Evolutionary conservation across 1,139 yeast species (phyloP), one percentile per base, ranked within the genome.

Genomic region (Kodamaea ohmeri): DNA sequence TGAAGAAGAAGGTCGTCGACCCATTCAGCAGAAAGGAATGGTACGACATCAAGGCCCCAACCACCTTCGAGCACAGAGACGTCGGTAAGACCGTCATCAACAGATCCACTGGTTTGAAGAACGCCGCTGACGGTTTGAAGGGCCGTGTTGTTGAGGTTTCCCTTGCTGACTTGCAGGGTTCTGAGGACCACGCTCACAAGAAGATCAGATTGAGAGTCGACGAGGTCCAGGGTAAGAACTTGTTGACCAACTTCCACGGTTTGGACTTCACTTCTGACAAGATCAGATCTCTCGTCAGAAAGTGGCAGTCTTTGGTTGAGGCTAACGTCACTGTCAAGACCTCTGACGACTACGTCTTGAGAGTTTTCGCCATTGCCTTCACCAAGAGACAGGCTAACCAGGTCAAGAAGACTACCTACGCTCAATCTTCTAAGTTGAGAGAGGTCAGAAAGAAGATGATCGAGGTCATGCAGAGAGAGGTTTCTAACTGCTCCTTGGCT

Each of bases 1-100:
- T 84, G 72, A 87, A 87, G 94, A 87, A 86, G 90, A 86, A 81
- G 83, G 88, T 82, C 67, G 90, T 85, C 58, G 95, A 86, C 80
- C 95, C 95, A 65, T 86, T 86, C 87, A 76, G 92, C 81, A 84
- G 85, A 71, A 87, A 87, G 78, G 95, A 86, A 63, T 86, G 96
- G 96, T 87, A 76, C 72, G 90, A 83, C 71, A 83, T 87, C 76
- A 86, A 87, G 79, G 96, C 96, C 55, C 96, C 96, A 64, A 80
- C 95, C 64, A 85, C 95, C 60, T 87, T 86, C 62, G 95, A 85
- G 72, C 83, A 83, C 83, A 84, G 95, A 73, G 83, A 84, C 64
- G 95, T 85, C 63, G 96, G 96, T 71, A 86, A 86, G 83, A 87
- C 96, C 56, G 76, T 87, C 61, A 90, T 87, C 68, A 87, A 87